Base-by-base conservation (phyloP, 2,329 filamentous ascomycete genomes). In the Ophiostoma australiae region DNA sequence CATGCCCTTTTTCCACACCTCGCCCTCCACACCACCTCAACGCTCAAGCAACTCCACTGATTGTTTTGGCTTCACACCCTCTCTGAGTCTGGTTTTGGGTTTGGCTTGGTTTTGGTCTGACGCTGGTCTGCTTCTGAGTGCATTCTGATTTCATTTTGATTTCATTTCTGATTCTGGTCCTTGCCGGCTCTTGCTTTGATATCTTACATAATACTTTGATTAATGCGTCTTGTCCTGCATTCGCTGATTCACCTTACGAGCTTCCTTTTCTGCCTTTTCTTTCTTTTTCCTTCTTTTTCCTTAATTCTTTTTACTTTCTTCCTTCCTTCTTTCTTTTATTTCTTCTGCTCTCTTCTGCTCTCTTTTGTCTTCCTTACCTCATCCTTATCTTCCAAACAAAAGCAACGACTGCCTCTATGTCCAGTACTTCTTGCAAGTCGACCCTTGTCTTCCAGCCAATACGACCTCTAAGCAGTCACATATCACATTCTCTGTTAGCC, bases 21-120 rank as follows among this genome's bases (percentile, higher is more conserved):
- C 37, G 33, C 17, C n/a, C 63, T 66, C 63, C 58, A 61, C 58
- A 61, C 58, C 58, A 61, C 58, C 58, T 61, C 58, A 15, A 23
- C 23, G 27, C 27, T 39, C 37, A 15, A 27, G 27, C 58, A 61
- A 20, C 58, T 61, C 58, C 58, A 61, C 58, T 33, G 27, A 61
- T 15, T 33, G 23, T 33, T 61, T 31, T 61, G 27, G 13, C 13
- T 61, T 33, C 58, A 61, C 58, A 61, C 13, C 58, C 58, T 61
- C 58, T 61, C 31, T 31, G n/a, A n/a, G n/a, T n/a, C n/a, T n/a
- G n/a, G n/a, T n/a, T n/a, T n/a, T n/a, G n/a, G n/a, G n/a, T n/a
- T n/a, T n/a, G n/a, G 35, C 10, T 44, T 44, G 39, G 13, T 44
- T 11, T 48, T 17, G 4, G n/a, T 23, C 10, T 13, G 15, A 23